These are phyloP conservation scores for Silybum marianum DNA, from an alignment of 129 eudicot species.

Conservation along the genomic window DNA sequence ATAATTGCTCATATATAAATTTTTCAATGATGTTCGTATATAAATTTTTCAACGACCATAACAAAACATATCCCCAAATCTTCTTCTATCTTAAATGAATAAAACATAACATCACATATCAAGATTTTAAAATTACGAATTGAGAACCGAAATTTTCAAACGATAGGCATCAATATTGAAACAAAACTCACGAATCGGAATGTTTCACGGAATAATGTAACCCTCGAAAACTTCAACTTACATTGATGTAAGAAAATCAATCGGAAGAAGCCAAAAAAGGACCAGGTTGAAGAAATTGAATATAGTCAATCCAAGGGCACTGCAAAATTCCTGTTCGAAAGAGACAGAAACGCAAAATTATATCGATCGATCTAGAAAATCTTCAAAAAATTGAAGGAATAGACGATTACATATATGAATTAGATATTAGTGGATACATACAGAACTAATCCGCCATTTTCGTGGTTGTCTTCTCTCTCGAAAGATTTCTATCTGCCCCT, in stretches of 20 bases:
- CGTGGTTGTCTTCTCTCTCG: conserved; percentile 19
- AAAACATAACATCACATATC: neutral
- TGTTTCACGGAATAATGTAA: neutral
- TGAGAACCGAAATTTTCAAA: neutral
- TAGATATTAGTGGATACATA: conserved; percentile 19
- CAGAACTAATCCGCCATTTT: conserved; percentile 32
- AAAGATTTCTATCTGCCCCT: neutral
- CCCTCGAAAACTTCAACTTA: conserved; percentile 23
- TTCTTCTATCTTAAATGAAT: neutral
- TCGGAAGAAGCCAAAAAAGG: conserved; percentile 14
- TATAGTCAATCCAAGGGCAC: conserved; percentile 6
- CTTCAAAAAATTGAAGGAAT: neutral
- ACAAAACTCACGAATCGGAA: neutral
- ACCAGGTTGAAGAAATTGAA: conserved; percentile 10
- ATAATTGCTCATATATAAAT: neutral
- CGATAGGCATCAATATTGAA: neutral
- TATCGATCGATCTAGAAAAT: conserved; percentile 19
- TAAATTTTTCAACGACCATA: neutral
- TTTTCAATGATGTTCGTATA: neutral
- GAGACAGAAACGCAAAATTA: conserved; percentile 18
- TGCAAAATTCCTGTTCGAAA: conserved; percentile 20
- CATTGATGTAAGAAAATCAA: conserved; percentile 12
- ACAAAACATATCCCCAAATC: neutral
- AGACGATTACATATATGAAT: neutral
- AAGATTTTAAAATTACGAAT: neutral